Percentiles rank a stretch among this genome's conserved stretches.
Conservation (phyloP, 164 flowering plant genomes). For the Euptelea pleiosperma region DNA sequence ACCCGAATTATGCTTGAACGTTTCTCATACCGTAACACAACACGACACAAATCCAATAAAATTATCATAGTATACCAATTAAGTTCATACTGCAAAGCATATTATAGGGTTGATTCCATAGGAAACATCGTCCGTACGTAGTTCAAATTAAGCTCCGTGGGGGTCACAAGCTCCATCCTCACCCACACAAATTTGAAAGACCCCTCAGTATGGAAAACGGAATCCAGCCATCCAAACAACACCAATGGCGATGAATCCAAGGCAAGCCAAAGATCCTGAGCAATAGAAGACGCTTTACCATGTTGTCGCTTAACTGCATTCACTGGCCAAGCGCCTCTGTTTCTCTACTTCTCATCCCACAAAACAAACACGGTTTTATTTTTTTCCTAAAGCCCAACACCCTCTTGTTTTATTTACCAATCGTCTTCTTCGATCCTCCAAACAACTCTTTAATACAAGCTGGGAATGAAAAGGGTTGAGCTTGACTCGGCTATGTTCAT, state of each 20-base stretch:
- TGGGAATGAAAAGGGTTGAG: too few relatives aligned
- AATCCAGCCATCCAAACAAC: background rate
- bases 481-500: too few relatives aligned
- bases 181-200: background rate
- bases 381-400: background rate
- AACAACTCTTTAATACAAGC: too few relatives aligned
- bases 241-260: slow-evolving; percentile 7
- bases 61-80: too few relatives aligned
- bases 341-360: too few relatives aligned
- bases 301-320: too few relatives aligned
- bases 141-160: background rate
- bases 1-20: too few relatives aligned
- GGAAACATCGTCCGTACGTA: background rate
- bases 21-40: too few relatives aligned
- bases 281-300: background rate
- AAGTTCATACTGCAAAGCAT: too few relatives aligned
- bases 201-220: background rate
- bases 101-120: slow-evolving; percentile 4
- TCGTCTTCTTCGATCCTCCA: background rate
- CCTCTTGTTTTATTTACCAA: background rate
- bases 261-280: too few relatives aligned
- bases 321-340: too few relatives aligned
- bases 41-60: too few relatives aligned
- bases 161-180: slow-evolving; percentile 4
- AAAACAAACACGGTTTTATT: slow-evolving; percentile 5